Conservation (phyloP, 108 stramenopile genomes). For the Pseudonitzschia multiseries region DNA sequence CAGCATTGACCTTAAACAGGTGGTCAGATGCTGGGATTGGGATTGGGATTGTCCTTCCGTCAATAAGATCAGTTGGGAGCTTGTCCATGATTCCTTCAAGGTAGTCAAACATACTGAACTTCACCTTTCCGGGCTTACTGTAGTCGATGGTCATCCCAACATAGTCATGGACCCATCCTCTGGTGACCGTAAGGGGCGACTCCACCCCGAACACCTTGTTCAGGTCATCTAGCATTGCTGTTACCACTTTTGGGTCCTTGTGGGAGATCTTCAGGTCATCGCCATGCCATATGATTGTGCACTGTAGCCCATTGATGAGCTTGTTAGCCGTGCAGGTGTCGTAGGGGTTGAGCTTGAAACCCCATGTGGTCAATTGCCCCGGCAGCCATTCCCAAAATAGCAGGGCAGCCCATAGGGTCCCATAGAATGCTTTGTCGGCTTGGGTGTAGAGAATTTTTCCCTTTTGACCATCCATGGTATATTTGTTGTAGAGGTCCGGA, state of each 20-base stretch:
- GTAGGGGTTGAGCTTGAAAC: conserved; percentile 54
- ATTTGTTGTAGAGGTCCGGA: neutral
- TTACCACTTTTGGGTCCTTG: conserved; percentile 19
- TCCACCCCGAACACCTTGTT: conserved; percentile 19
- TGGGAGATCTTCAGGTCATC: conserved; percentile 46
- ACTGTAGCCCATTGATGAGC: conserved; percentile 16
- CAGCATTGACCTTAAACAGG: too few relatives aligned
- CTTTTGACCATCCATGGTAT: conserved; percentile 19
- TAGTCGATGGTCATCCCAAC: conserved; percentile 47
- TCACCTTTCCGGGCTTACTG: neutral
- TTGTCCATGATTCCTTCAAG: too few relatives aligned
- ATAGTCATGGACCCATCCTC: conserved; percentile 35
- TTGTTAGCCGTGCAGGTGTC: conserved; percentile 56
- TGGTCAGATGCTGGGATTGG: too few relatives aligned
- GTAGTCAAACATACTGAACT: too few relatives aligned
- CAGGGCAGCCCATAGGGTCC: conserved; percentile 35
- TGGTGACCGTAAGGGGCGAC: conserved; percentile 8
- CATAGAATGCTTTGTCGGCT: conserved; percentile 48
- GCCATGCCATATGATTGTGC: conserved; percentile 17
- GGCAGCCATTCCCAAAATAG: conserved; percentile 31
- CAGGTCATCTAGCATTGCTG: neutral
- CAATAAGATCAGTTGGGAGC: too few relatives aligned
- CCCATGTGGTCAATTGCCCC: conserved; percentile 23
- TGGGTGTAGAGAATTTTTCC: conserved; percentile 37
- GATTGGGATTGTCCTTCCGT: too few relatives aligned